phyloP scores from a whole-genome alignment of 2,329 filamentous ascomycete species.

The Endoconidiophora laricicola region DNA sequence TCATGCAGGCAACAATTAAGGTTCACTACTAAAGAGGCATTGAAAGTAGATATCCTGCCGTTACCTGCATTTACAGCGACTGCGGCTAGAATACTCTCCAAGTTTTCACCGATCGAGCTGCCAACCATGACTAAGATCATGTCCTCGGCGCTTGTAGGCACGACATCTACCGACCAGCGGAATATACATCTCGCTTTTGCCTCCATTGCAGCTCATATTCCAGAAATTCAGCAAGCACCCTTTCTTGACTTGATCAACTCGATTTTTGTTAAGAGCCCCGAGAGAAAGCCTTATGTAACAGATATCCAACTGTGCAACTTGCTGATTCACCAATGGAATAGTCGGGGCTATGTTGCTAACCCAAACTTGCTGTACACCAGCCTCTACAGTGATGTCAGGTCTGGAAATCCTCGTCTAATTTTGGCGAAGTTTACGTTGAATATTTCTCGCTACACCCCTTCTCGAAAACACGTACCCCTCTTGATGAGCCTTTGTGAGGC shows the following conservation, averaged over 20 bases:
- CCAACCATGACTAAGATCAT: no score
- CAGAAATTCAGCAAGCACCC: conserved; percentile 11
- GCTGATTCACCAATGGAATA: conserved; percentile 15
- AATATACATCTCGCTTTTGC: conserved; percentile 4
- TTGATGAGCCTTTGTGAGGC: conserved; percentile 13
- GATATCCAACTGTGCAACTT: conserved; percentile 14
- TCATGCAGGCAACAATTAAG: not conserved
- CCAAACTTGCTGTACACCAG: not conserved
- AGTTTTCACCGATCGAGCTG: not conserved
- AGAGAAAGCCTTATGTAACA: not conserved
- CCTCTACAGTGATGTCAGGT: not conserved
- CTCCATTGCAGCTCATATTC: conserved; percentile 14
- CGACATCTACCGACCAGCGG: not conserved
- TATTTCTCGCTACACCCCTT: conserved; percentile 6
- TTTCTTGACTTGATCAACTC: conserved; percentile 14
- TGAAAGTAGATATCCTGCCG: conserved; percentile 3
- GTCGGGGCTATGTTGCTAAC: conserved; percentile 12
- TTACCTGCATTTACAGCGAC: conserved; percentile 6
- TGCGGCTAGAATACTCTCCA: not conserved
- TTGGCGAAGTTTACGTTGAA: conserved; percentile 7
- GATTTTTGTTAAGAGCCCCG: conserved; percentile 6
- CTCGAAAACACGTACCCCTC: conserved; percentile 5
- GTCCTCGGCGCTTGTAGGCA: no score
- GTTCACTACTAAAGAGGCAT: not conserved
- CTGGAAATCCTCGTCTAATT: not conserved